Evolutionary conservation across 805 yeast species (phyloP).

Genomic region (Saccharomycopsis fermentans): DNA sequence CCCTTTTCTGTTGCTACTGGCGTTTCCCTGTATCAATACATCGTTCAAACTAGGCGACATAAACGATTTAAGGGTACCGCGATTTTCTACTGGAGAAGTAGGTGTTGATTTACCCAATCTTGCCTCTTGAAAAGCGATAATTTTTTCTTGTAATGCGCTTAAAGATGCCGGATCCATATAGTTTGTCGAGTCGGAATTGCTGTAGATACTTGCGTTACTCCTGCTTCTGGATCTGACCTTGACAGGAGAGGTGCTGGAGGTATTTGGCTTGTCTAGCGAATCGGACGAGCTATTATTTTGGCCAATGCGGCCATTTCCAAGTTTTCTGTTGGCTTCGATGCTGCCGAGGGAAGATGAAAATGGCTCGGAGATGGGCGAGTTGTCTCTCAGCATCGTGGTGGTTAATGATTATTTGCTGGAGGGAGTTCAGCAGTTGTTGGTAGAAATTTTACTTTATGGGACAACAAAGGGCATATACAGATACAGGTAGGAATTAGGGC

Average conservation of each 20-base stretch:
- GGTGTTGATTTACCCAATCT: slow-evolving; percentile 5
- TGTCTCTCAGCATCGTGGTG: not conserved
- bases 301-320: not conserved
- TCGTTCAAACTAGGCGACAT: not conserved
- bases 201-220: not conserved
- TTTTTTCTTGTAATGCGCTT: slow-evolving; percentile 5
- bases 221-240: not conserved
- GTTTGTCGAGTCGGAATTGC: not conserved
- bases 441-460: no score
- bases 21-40: not conserved
- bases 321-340: not conserved
- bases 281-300: not conserved
- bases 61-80: not conserved
- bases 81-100: slow-evolving; percentile 3
- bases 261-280: not conserved
- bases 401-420: no score
- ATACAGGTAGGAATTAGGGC: no score
- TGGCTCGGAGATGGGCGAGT: not conserved
- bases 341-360: not conserved
- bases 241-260: not conserved
- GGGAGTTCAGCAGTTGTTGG: no score
- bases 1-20: not conserved
- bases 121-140: slow-evolving; percentile 11
- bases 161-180: not conserved
- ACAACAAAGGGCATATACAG: no score